A percentile compares a stretch with the other conserved stretches of the same genome.
Conservation (phyloP, 352 stramenopile species). For the Aphanomyces euteiches region DNA sequence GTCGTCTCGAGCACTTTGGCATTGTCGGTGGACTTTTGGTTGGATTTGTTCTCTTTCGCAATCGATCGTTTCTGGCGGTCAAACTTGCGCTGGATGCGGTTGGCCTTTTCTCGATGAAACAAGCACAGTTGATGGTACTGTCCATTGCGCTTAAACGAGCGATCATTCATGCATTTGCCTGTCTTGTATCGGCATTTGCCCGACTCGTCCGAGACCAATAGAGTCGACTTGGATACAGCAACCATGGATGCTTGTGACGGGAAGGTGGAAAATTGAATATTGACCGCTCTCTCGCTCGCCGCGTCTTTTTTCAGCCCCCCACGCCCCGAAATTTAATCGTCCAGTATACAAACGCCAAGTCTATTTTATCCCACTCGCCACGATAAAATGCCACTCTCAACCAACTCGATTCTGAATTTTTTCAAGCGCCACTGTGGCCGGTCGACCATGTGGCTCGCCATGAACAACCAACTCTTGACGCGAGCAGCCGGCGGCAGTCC, state of each 20-base stretch:
- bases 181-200: slow-evolving; percentile 79
- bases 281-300: not conserved
- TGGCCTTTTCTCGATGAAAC: slow-evolving; percentile 86
- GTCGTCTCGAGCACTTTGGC: slow-evolving; percentile 38
- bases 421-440: not conserved
- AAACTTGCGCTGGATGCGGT: slow-evolving; percentile 87
- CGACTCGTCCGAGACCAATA: slow-evolving; percentile 9
- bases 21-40: not conserved
- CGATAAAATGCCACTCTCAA: not conserved
- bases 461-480: too few relatives aligned
- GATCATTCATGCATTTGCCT: slow-evolving; percentile 78
- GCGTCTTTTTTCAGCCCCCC: not conserved
- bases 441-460: not conserved
- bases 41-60: slow-evolving; percentile 51
- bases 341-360: not conserved
- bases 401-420: slow-evolving; percentile 2
- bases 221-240: slow-evolving; percentile 19
- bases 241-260: not conserved
- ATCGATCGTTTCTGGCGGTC: slow-evolving; percentile 83
- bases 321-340: not conserved
- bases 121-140: slow-evolving; percentile 83
- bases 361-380: not conserved
- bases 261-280: slow-evolving; percentile 1
- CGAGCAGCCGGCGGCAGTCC: too few relatives aligned
- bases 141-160: slow-evolving; percentile 81